A percentile compares a stretch with the other conserved stretches of the same genome.
Conservation (phyloP, 192 early-diverging fungal genomes). For the Mortierella antarctica region DNA sequence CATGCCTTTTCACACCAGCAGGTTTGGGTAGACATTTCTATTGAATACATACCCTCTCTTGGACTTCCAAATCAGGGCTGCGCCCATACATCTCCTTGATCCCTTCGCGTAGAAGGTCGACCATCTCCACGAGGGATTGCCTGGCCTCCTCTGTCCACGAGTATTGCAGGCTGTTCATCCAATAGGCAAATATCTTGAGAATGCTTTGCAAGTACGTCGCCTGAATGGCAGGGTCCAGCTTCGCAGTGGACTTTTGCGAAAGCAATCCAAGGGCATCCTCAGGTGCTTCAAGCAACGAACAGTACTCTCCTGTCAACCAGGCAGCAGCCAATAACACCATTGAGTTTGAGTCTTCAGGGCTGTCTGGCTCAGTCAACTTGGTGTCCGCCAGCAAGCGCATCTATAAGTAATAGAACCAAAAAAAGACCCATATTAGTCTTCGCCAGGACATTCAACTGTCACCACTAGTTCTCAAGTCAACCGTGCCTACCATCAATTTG, state of each 20-base stretch:
- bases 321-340: constrained; percentile 87
- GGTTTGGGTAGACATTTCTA: background rate
- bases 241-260: constrained; percentile 46
- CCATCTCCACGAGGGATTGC: constrained; percentile 59
- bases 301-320: constrained; percentile 93
- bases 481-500: constrained; percentile 69
- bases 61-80: constrained; percentile 80
- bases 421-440: background rate
- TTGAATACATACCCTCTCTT: constrained; percentile 69
- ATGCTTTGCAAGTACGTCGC: constrained; percentile 78
- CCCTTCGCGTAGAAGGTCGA: constrained; percentile 58
- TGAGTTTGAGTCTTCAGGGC: constrained; percentile 70
- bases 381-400: constrained; percentile 76
- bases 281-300: constrained; percentile 56
- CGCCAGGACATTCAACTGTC: no score
- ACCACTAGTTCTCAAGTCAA: background rate
- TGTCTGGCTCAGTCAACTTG: constrained; percentile 67
- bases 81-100: constrained; percentile 58
- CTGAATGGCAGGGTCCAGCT: constrained; percentile 69
- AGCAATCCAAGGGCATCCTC: constrained; percentile 18
- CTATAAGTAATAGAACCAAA: constrained; percentile 43
- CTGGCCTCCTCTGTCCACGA: constrained; percentile 65
- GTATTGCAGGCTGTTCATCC: constrained; percentile 62
- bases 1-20: no score
- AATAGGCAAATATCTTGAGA: constrained; percentile 74